These are phyloP conservation scores for Agaricales sp. DNA, from an alignment of 1,284 basidiomycete species.

Conservation along the genomic window DNA sequence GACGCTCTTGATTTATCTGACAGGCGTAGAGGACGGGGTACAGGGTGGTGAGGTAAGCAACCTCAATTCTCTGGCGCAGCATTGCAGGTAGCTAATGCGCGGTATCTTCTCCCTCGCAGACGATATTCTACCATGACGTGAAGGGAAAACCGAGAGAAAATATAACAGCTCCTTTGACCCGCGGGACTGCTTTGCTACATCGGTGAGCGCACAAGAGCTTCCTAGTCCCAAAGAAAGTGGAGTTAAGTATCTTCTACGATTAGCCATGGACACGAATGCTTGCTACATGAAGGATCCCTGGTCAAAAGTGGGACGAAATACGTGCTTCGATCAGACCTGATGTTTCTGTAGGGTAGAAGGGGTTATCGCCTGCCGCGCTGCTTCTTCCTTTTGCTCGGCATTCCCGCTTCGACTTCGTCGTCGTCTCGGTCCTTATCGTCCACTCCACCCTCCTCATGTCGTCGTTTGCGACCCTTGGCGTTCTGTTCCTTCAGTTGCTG, in stretches of 20 bases:
- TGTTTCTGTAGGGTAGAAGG: conserved; percentile 35
- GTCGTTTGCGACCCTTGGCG: conserved; percentile 46
- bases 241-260: conserved; percentile 1
- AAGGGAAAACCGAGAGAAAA: conserved; percentile 38
- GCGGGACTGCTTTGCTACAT: conserved; percentile 67
- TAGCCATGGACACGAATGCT: conserved; percentile 68
- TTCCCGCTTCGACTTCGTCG: conserved; percentile 74
- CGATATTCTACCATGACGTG: conserved; percentile 59
- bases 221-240: background rate
- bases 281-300: conserved; percentile 59
- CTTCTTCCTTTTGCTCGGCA: conserved; percentile 48
- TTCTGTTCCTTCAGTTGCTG: conserved; percentile 69
- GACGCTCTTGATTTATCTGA: conserved; percentile 74
- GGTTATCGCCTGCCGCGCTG: conserved; percentile 24
- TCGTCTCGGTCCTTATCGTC: conserved; percentile 66
- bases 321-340: conserved; percentile 66
- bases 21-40: conserved; percentile 61
- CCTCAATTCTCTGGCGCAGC: background rate
- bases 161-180: conserved; percentile 48
- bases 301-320: conserved; percentile 71
- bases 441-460: conserved; percentile 37
- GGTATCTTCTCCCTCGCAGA: conserved; percentile 30
- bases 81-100: too few relatives aligned
- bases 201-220: conserved; percentile 29
- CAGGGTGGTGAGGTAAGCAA: conserved; percentile 59